Evolutionary conservation across 1,139 yeast genomes (phyloP), one percentile per base, ranked within the genome.

Genomic region (Kluyveromyces sp.): DNA sequence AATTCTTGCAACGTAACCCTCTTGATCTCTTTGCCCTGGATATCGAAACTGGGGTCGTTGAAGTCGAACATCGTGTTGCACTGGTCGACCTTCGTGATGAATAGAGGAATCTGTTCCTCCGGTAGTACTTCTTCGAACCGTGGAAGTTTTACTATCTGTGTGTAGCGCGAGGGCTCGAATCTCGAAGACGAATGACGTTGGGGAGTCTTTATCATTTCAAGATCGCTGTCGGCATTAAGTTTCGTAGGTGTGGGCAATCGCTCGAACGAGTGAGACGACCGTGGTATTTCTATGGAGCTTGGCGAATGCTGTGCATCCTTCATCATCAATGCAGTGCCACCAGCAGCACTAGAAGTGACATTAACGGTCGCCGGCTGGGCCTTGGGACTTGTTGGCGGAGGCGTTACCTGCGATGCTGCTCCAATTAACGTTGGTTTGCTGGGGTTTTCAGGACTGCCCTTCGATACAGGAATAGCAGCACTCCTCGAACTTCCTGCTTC

Each of bases 51-150:
- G 5, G 97, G 96, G 66, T 92, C 97, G 60, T 81, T 79, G 63
- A 92, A 92, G 69, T 92, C 97, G 70, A 92, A 92, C 72, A 92
- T 80, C 38, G 89, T 81, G 64, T 87, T 88, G 72, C 98, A 92
- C 68, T 94, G 98, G 59, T 89, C 96, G 48, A 90, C 81, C 61
- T 92, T 92, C 58, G 84, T 85, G 47, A 90, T 70, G 61, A 92
- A 92, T 54, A 92, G 74, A 34, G 84, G 83, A 43, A 83, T 78
- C 57, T 89, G 89, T 61, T 86, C 92, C 53, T 83, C 89, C 1
- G 94, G 87, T 26, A 87, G 78, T 25, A 92, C 96, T 59, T 90
- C 97, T 56, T 88, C 94, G 62, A 92, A 90, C 47, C 79, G 75
- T 5, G 98, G 97, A 48, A 94, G 75, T 62, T 83, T 83, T 48